Evolutionary conservation across 169 alveolate species (phyloP), one percentile per base, ranked within the genome.

Genomic region (Plasmodium gaboni): DNA sequence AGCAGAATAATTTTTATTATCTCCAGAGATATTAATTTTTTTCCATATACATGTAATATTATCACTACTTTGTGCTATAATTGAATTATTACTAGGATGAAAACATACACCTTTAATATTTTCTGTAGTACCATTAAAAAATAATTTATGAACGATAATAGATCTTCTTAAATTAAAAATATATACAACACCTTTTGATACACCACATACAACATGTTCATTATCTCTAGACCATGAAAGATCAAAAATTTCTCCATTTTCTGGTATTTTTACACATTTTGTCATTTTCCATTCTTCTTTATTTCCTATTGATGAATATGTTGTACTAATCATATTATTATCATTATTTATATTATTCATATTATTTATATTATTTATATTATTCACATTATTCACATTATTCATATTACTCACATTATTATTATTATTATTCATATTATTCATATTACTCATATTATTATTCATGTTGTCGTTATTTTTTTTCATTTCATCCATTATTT

Each of bases 271-370:
- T 51, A 83, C 57, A 24, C 72, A 83, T 22, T 48, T 65, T 8
- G 73, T 83, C 24, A 83, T 69, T 68, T 83, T 83, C 91, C 91
- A 83, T 24, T 83, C 91, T 83, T 83, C 91, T 24, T 68, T 83
- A 83, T 83, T 83, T 46, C 64, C 15, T 55, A 22, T 55, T 2
- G 63, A 55, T 55, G 63, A 15, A 22, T 55, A 12, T 4, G 44
- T 32, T 4, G 44, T 32, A 32, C 44, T 32, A 32, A 32, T 32
- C 8, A 32, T 32, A 32, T 32, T 32, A 15, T 46, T 9, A 5
- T 1, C 8, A 38, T 1, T 5, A 32, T 69, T 32, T 2, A 1
- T 9, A 73, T 17, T 32, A 32, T 32, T 32, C 6, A 28, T 28
- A 32, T 32, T 32, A 1, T 28, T 28, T 0, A 1, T 28, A 28